Base-by-base conservation (phyloP, 768 basidiomycete species). In the Rhodotorula toruloides region DNA sequence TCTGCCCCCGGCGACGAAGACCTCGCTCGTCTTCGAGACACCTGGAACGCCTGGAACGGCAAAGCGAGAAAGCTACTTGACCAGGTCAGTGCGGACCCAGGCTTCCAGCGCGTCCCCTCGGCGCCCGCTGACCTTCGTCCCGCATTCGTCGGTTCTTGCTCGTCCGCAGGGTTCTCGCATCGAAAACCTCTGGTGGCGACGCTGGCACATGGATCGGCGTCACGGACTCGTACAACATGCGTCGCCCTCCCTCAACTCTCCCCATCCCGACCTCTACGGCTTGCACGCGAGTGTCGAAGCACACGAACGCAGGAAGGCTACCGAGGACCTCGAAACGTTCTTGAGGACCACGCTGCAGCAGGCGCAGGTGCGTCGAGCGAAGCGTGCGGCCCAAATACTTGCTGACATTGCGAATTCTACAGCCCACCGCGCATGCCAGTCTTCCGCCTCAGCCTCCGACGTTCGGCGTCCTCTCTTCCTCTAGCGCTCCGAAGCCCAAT, bases 181-280 rank as follows among this genome's bases (percentile, higher is more conserved):
- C 31, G 69, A 71, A 34, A 71, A 71, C 37, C 58, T 71, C 12
- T 63, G 36, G 44, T 71, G 69, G 69, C 61, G 69, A 17, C 40
- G 55, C 10, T 71, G 69, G 69, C 58, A 66, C 44, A 65, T 66
- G 57, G 69, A 71, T 32, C 61, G 49, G n/a, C 54, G 42, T 27
- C 46, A 37, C 14, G 53, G 50, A 2, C n/a, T 42, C 60, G 50
- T 53, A 1, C 36, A 48, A 8, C 48, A 40, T 34, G 58, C 58
- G 25, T 40, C 58, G 22, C 49, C 58, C 17, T 13, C 47, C 36
- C 14, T 50, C 39, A 12, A n/a, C n/a, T 13, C 37, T 8, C 39
- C 34, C 1, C 42, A 29, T 8, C 34, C 37, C 48, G 60, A 61
- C 48, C 40, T 60, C 21, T 34, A 40, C 52, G 52, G 47, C 49